Evolutionary conservation across 2,329 filamentous ascomycete species (phyloP), one percentile per base, ranked within the genome.

Genomic region (Aspergillus piperis): DNA sequence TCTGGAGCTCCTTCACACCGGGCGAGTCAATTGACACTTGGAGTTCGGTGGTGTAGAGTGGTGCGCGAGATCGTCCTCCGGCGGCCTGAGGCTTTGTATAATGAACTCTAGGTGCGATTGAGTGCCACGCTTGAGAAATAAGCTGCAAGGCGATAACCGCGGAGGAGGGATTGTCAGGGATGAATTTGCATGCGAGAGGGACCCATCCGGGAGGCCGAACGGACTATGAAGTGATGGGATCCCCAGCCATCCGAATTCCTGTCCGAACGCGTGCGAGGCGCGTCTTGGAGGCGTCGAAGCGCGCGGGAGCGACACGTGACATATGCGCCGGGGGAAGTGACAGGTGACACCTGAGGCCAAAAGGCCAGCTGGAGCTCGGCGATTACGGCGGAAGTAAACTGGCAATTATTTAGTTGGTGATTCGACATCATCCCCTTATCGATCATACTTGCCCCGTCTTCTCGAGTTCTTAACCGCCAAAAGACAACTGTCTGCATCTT

Each of bases 301-400:
- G 62, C 60, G 62, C 62, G 58, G 49, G 54, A 56, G 59, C 5
- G 3, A n/a, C 41, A 38, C n/a, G 39, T 44, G 23, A 36, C 32
- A 36, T 36, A 36, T 36, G 32, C 11, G 32, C 32, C 11, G 32
- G 32, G 25, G 32, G 11, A 4, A 41, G 38, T 54, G 49, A 53
- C 38, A 23, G 47, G 36, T 54, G 51, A 54, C 32, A 52, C 64
- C 57, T 61, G 15, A 61, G 63, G 58, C 49, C 55, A 62, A 68
- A 65, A 68, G 64, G 65, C 66, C 68, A 70, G 62, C 63, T 69
- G 64, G 65, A 63, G 57, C 49, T 58, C 42, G 30, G 52, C 38
- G 36, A 55, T n/a, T 55, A n/a, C n/a, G 25, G 23, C 5, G 15
- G 17, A 23, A 32, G n/a, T 36, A 47, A 36, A 36, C 19, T 30